Conservation (phyloP, 2,329 filamentous ascomycete species). For the Claviceps sp. region DNA sequence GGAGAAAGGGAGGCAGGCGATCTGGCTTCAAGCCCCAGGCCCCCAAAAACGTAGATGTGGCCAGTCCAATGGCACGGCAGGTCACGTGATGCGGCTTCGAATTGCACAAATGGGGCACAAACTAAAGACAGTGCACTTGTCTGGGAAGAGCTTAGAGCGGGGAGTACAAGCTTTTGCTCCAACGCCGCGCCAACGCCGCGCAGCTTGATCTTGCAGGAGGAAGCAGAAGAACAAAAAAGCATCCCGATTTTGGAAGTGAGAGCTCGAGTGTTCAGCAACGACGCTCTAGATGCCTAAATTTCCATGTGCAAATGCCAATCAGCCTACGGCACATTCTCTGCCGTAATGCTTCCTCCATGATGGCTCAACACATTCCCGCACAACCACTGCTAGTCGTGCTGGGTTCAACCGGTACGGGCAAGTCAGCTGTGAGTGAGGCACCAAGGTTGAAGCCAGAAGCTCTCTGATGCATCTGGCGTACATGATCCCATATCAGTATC, state of each 20-base stretch:
- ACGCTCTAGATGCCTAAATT: background rate
- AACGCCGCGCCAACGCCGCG: background rate
- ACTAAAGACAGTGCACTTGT: no score
- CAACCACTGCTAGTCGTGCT: conserved; percentile 67
- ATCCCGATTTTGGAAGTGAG: background rate
- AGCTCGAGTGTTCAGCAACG: background rate
- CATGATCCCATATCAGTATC: background rate
- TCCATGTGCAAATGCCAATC: conserved; percentile 14
- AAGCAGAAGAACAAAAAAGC: background rate
- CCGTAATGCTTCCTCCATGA: conserved; percentile 28
- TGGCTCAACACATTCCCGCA: conserved; percentile 23
- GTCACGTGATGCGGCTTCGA: conserved; percentile 5
- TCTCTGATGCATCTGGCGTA: background rate
- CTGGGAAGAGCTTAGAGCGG: background rate
- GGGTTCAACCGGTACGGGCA: conserved; percentile 85
- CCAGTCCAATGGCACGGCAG: conserved; percentile 24
- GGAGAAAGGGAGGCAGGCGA: conserved; percentile 25
- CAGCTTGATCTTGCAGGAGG: no score
- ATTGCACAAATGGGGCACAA: background rate
- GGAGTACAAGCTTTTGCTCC: background rate
- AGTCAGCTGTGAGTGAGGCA: conserved; percentile 57
- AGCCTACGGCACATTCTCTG: conserved; percentile 12
- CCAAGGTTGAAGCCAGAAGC: background rate
- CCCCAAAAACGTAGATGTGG: conserved; percentile 29
- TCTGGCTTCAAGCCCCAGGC: conserved; percentile 26